Percentiles rank a stretch among this genome's conserved stretches.
These are phyloP conservation scores for Acorus calamus DNA, from an alignment of 106 monocot genomes.

Conservation along the genomic window DNA sequence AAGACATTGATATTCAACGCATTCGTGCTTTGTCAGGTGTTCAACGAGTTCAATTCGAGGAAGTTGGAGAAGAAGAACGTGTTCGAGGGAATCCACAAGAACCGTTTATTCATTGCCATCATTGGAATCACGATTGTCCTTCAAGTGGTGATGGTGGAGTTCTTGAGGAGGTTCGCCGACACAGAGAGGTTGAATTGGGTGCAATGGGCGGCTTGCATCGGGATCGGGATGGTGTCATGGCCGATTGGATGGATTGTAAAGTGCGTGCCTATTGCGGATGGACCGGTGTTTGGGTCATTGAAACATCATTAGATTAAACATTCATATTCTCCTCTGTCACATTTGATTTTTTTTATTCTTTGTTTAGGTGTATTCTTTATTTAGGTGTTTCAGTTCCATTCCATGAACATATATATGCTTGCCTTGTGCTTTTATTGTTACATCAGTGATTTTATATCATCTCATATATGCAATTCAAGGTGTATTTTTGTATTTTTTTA, in stretches of 20 bases:
- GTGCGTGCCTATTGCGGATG: slow-evolving; percentile 23
- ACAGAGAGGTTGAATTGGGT: slow-evolving; percentile 29
- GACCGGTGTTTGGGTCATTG: neutral
- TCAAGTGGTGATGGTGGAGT: slow-evolving; percentile 45
- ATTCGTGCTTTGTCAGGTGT: slow-evolving; percentile 42
- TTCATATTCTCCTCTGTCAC: no score
- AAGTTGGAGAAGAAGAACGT: slow-evolving; percentile 45
- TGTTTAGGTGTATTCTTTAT: no score
- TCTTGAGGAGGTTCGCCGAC: slow-evolving; percentile 30
- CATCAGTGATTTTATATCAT: no score
- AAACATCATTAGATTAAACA: neutral
- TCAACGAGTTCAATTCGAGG: slow-evolving; percentile 53
- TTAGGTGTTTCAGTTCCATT: no score
- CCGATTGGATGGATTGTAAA: slow-evolving; percentile 40
- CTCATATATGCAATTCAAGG: no score
- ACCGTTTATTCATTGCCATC: slow-evolving; percentile 34
- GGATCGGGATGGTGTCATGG: slow-evolving; percentile 27
- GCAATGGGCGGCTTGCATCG: slow-evolving; percentile 35
- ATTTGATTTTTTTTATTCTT: no score
- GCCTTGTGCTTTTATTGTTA: no score
- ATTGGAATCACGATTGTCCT: slow-evolving; percentile 22
- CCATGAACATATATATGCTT: no score
- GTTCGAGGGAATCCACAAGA: slow-evolving; percentile 29
- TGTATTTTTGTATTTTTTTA: no score
- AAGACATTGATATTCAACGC: slow-evolving; percentile 35